A percentile compares a stretch with the other conserved stretches of the same genome.
phyloP scores from a whole-genome alignment of 2,329 filamentous ascomycete species.

The Aspergillus japonicus region DNA sequence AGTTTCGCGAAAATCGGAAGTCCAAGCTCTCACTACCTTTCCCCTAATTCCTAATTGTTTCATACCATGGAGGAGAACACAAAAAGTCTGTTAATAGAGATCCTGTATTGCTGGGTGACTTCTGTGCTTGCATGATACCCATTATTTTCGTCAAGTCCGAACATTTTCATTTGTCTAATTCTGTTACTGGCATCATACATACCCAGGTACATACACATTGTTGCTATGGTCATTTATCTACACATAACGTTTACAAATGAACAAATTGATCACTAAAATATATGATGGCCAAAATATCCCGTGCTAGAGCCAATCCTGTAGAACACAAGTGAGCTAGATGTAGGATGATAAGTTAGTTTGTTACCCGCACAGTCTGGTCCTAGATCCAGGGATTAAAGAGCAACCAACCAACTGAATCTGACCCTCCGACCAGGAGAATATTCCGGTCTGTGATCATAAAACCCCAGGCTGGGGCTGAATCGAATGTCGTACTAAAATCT shows the following conservation, averaged over 20 bases:
- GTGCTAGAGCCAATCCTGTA: background rate
- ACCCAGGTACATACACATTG: background rate
- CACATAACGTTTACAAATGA: background rate
- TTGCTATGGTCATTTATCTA: background rate
- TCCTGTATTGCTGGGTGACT: constrained; percentile 15
- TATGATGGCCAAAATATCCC: background rate
- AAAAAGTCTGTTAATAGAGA: constrained; percentile 9
- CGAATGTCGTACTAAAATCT: background rate
- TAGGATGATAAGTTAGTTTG: background rate
- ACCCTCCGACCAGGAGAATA: background rate
- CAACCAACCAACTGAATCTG: background rate
- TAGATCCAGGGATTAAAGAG: too few relatives aligned
- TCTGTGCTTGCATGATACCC: constrained; percentile 23
- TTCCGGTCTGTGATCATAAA: background rate
- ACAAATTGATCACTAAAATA: background rate
- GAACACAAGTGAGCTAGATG: background rate
- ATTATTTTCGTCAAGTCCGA: constrained; percentile 12
- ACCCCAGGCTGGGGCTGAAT: background rate
- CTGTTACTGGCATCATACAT: background rate
- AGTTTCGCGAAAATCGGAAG: background rate
- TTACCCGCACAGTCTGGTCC: too few relatives aligned
- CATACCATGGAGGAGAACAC: background rate
- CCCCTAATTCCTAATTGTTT: background rate
- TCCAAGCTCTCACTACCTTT: background rate
- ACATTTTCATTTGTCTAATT: background rate